Percentiles rank a stretch among this genome's conserved stretches.
Conservation (phyloP, 1,284 basidiomycete genomes). For the Moesziomyces sp. region DNA sequence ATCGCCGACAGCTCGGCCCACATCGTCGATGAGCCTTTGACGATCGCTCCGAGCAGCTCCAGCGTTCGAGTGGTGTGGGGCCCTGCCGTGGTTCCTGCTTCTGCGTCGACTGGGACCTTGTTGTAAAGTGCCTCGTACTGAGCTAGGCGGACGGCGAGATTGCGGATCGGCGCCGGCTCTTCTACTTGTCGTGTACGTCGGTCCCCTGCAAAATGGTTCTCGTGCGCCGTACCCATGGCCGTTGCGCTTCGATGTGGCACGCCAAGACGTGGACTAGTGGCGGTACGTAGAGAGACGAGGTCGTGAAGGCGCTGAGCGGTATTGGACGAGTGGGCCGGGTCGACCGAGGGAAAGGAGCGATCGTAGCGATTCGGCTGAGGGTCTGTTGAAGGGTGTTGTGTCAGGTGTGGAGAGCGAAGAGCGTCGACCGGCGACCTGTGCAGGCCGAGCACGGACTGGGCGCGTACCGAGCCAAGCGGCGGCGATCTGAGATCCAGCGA, state of each 20-base stretch:
- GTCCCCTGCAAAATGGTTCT: slow-evolving; percentile 5
- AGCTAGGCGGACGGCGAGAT: slow-evolving; percentile 35
- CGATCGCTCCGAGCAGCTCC: slow-evolving; percentile 44
- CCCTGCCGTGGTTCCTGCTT: slow-evolving; percentile 10
- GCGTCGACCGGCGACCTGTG: slow-evolving; percentile 23
- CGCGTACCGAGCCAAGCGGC: slow-evolving; percentile 17
- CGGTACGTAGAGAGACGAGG: slow-evolving; percentile 27
- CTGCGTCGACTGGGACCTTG: slow-evolving; percentile 21
- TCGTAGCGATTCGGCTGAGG: slow-evolving; percentile 32
- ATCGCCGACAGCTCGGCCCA: slow-evolving; percentile 42
- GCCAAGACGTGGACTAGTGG: slow-evolving; percentile 2
- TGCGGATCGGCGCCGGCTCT: slow-evolving; percentile 45
- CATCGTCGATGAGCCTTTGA: slow-evolving; percentile 33
- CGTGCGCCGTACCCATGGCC: slow-evolving; percentile 21
- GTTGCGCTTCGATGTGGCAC: slow-evolving; percentile 29
- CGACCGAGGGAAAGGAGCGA: slow-evolving; percentile 13
- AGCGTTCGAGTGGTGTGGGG: slow-evolving; percentile 30
- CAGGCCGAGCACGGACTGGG: slow-evolving; percentile 36
- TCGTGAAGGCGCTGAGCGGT: slow-evolving; percentile 35
- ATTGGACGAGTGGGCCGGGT: slow-evolving; percentile 27
- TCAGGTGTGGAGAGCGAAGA: slow-evolving; percentile 13
- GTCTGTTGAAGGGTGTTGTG: slow-evolving; percentile 36
- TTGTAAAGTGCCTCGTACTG: slow-evolving; percentile 44
- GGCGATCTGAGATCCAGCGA: slow-evolving; percentile 34
- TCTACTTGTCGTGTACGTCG: slow-evolving; percentile 1